Evolutionary conservation across 768 basidiomycete species (phyloP).

Genomic region (Thelephora ganbajun): DNA sequence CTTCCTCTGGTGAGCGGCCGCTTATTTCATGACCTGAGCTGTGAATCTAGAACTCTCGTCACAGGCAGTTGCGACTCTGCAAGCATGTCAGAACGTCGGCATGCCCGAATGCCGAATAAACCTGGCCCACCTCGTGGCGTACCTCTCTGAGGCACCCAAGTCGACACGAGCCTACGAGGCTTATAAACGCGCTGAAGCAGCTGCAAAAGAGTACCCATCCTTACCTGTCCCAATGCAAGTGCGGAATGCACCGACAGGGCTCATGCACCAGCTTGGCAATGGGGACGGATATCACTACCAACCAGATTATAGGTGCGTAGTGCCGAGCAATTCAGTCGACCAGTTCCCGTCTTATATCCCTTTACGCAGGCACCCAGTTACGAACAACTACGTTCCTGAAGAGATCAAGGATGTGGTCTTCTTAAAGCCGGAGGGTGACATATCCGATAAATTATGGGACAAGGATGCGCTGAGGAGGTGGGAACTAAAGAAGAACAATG

Average conservation of each 20-base stretch:
- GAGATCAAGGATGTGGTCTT: slow-evolving; percentile 25
- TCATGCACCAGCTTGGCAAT: slow-evolving; percentile 40
- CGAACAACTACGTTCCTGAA: slow-evolving; percentile 36
- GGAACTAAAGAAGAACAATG: slow-evolving; percentile 30
- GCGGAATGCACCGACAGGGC: slow-evolving; percentile 61
- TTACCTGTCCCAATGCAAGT: slow-evolving; percentile 56
- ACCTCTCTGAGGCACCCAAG: slow-evolving; percentile 75
- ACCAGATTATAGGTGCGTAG: slow-evolving; percentile 26
- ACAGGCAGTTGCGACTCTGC: slow-evolving; percentile 47
- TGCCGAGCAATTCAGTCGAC: neutral
- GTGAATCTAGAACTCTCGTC: slow-evolving; percentile 6
- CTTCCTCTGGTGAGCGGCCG: slow-evolving; percentile 47
- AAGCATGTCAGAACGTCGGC: slow-evolving; percentile 57
- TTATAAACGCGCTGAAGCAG: slow-evolving; percentile 54
- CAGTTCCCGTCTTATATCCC: neutral
- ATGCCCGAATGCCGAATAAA: slow-evolving; percentile 77
- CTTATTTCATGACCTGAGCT: neutral
- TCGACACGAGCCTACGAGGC: slow-evolving; percentile 70
- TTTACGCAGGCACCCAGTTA: slow-evolving; percentile 31
- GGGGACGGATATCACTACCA: slow-evolving; percentile 36
- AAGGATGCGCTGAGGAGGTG: slow-evolving; percentile 29
- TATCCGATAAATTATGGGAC: slow-evolving; percentile 30
- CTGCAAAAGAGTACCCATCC: slow-evolving; percentile 36
- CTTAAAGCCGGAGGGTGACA: slow-evolving; percentile 23
- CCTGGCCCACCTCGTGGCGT: slow-evolving; percentile 62